Evolutionary conservation across 2,329 filamentous ascomycete species (phyloP), one percentile per base, ranked within the genome.

Genomic region (Clonostachys sp.): DNA sequence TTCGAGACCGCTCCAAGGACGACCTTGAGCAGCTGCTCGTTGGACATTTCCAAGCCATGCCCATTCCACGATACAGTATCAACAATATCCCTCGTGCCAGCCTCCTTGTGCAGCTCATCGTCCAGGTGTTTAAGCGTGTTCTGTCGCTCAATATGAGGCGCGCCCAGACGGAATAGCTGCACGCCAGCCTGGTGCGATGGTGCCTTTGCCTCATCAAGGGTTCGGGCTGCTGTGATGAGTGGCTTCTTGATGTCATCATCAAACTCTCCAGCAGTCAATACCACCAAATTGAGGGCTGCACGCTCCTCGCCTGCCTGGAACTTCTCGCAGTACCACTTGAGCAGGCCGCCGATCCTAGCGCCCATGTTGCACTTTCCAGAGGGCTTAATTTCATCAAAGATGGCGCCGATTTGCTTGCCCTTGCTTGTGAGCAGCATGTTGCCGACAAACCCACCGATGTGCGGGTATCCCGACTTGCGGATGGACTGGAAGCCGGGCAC

Each of bases 101-200:
- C 70, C 33, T 75, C 68, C 14, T n/a, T 18, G 24, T 73, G 70
- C n/a, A 79, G 59, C 41, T 77, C 72, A 62, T 96, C 88, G 60
- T 97, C 92, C 9, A 97, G 74, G 42, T 84, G 75, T 55, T 78
- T 71, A 36, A 97, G 72, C 47, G 86, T 82, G 53, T 74, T 66
- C 2, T 75, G 73, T 0, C 91, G 92, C 1, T 66, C 71, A 30
- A 30, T 10, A 1, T 68, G 61, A 55, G 95, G 89, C 44, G 80
- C 76, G 48, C 94, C 92, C 41, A 97, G 87, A 67, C 96, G 92
- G 73, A 97, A 95, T 72, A 97, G 96, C 65, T 97, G 92, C 48
- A 97, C 82, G 34, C 92, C 92, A 8, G 96, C 74, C 70, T 97
- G 94, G 74, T 87, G 87, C 1, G 84, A 77, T 5, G 86, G 82